Conservation (phyloP, 768 basidiomycete species). For the Chiua virens region DNA sequence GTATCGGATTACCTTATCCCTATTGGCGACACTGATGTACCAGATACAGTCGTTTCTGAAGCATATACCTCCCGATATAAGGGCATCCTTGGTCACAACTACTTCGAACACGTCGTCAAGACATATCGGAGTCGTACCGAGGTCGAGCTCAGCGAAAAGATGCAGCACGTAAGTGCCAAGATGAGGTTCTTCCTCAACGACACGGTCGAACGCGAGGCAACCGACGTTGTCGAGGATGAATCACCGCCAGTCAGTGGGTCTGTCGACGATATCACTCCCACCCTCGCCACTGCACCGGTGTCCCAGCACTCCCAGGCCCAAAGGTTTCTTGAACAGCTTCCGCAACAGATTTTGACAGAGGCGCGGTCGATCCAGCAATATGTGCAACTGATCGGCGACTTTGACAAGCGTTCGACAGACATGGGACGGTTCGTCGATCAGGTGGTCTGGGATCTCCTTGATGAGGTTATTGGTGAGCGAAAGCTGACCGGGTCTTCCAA, state of each 20-base stretch:
- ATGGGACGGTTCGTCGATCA: constrained; percentile 7
- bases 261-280: not conserved
- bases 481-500: constrained; percentile 34
- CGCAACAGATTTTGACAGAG: constrained; percentile 37
- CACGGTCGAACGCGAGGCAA: not conserved
- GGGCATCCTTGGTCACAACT: constrained; percentile 45
- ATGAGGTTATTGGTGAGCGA: constrained; percentile 39
- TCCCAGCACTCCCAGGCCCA: constrained; percentile 19
- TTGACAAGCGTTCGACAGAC: constrained; percentile 6
- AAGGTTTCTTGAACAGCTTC: constrained; percentile 38
- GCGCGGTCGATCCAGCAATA: constrained; percentile 41
- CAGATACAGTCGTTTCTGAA: constrained; percentile 58
- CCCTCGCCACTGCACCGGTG: not conserved
- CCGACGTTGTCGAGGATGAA: not conserved
- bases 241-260: not conserved
- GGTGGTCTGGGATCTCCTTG: constrained; percentile 36
- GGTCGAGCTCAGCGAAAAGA: constrained; percentile 14
- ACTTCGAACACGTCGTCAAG: constrained; percentile 47
- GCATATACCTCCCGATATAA: constrained; percentile 68
- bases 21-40: not conserved
- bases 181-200: not conserved
- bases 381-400: constrained; percentile 34
- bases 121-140: constrained; percentile 39
- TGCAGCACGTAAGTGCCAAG: not conserved
- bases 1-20: constrained; percentile 10